A percentile compares a stretch with the other conserved stretches of the same genome.
Conservation (phyloP, 192 early-diverging fungal genomes). For the Entophlyctis luteolus region DNA sequence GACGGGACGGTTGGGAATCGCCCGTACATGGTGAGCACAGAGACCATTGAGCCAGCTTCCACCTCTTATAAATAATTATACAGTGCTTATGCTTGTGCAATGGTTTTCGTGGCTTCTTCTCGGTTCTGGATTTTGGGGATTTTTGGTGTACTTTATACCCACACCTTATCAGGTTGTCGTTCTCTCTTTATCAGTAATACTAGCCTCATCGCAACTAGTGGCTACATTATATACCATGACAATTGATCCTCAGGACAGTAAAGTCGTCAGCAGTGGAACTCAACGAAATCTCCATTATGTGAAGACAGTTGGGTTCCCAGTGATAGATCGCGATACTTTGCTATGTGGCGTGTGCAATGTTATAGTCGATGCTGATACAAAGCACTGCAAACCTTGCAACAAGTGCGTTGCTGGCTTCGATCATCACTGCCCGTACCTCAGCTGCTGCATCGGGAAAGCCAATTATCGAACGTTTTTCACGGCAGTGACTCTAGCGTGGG, state of each 20-base stretch:
- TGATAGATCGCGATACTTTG: conserved; percentile 42
- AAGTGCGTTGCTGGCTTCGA: conserved; percentile 50
- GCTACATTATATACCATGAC: conserved; percentile 36
- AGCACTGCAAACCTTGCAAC: conserved; percentile 56
- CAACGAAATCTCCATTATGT: conserved; percentile 45
- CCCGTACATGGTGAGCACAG: conserved; percentile 37
- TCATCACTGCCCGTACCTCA: conserved; percentile 50
- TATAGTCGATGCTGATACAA: conserved; percentile 32
- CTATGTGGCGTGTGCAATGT: conserved; percentile 50
- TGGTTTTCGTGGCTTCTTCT: conserved; percentile 35
- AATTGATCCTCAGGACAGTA: conserved; percentile 39
- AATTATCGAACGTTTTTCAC: conserved; percentile 44
- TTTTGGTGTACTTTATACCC: conserved; percentile 25
- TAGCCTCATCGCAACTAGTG: conserved; percentile 16
- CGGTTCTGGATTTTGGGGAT: conserved; percentile 30
- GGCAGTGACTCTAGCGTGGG: conserved; percentile 15
- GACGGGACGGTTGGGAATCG: conserved; percentile 31
- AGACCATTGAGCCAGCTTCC: background rate
- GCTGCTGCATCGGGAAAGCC: conserved; percentile 41
- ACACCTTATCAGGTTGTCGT: background rate
- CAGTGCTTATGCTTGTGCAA: conserved; percentile 26
- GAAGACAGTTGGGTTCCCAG: conserved; percentile 42
- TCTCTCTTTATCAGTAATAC: conserved; percentile 8
- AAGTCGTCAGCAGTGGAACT: conserved; percentile 23
- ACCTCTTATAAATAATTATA: background rate